Evolutionary conservation across 2,329 filamentous ascomycete genomes (phyloP), one percentile per base, ranked within the genome.

Genomic region (Metarhizium guizhouense): DNA sequence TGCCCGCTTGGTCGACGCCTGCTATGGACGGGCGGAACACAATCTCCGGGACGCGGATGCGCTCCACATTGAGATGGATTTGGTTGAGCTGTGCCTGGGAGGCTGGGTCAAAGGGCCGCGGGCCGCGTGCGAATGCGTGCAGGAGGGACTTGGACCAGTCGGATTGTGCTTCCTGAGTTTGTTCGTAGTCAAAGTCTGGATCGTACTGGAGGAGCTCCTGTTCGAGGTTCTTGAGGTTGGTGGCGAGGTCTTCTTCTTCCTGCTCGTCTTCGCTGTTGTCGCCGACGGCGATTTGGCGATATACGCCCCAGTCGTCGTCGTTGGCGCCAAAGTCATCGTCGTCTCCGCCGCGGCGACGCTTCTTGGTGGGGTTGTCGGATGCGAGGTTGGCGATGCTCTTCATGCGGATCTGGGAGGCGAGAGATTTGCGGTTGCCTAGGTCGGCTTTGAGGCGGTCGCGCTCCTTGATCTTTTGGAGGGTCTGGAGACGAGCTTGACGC

Each of bases 221-320:
- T 73, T 99, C 94, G 13, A 96, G 82, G 2, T 75, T 77, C 67
- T 88, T 88, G 49, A 99, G 81, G 56, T 79, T 82, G 5, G 79
- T 82, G 56, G 83, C 81, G 0, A 96, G 80, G 65, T 97, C 93
- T 69, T 93, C 89, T 67, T 97, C 93, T 67, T 95, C 92, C 52
- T 95, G 91, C 64, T 93, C 88, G 62, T 96, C 92, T 59, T 94
- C 90, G 66, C 87, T 90, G 62, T 79, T 80, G 7, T 88, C 87
- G 52, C 90, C 91, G 1, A 88, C 90, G 2, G 90, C 89, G 56
- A 97, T 95, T 45, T 90, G 90, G 54, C 94, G 86, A 72, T 99
- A 99, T 14, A 99, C 90, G 56, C 90, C 90, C 94, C 94, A 99
- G 70, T 99, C 94, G 56, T 95, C 92, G 66, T 99, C 94, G 69